Base-by-base conservation (phyloP, 2,329 filamentous ascomycete species). In the Xenoacremonium recifei region DNA sequence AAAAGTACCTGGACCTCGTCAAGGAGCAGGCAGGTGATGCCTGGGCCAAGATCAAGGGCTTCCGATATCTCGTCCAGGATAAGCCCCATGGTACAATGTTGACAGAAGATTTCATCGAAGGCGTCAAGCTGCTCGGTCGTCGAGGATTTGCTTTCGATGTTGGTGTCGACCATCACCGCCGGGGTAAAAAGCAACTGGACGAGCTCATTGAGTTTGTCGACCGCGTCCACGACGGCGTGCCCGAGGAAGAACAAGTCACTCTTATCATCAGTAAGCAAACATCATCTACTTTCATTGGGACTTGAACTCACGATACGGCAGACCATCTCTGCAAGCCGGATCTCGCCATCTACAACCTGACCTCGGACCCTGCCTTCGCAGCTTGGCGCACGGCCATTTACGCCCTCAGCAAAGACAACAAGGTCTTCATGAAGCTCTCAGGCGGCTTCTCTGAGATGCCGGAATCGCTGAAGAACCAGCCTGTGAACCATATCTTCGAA, bases 311-410 rank as follows among this genome's bases (percentile, higher is more conserved):
- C 32, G 5, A 32, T 19, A 5, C 16, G 9, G 9, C 15, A 91
- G 87, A 96, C 65, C 90, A 96, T 67, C 77, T 96, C 53, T 91
- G 89, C 76, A 96, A 96, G 68, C 90, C 90, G 2, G 82, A 92
- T 62, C 71, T 95, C 20, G 74, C 75, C 21, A 73, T 87, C 55
- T 72, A 76, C 68, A 84, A 77, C 62, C 53, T 65, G 49, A 74
- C 70, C 35, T 71, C 65, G 25, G 75, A 82, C 57, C 70, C 76
- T 1, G 71, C 75, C 19, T 90, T 86, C 63, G 65, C 76, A 42
- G 77, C 78, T 41, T 95, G 89, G 88, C 79, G 80, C 41, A 72
- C 75, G 12, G 75, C 81, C 47, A 81, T 95, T 59, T 79, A 79
- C 54, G 72, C 76, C 7, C 81, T 95, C 57, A 79, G 83, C 53